Evolutionary conservation across 31 red algal species (phyloP).

Genomic region (Endocladia muricata): DNA sequence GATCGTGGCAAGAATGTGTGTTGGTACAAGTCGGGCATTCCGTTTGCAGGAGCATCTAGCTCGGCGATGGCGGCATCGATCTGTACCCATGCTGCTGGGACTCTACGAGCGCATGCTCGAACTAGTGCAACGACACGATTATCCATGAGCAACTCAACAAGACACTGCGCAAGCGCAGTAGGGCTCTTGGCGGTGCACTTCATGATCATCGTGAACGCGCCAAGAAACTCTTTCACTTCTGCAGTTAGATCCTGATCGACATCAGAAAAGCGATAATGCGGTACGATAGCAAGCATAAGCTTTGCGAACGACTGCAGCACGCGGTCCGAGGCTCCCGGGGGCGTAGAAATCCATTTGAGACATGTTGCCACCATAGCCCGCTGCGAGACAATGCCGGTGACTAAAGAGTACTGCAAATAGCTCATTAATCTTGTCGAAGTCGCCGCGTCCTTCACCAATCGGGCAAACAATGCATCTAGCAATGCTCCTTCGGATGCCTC

Average conservation of each 20-base stretch:
- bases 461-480: constrained; percentile 40
- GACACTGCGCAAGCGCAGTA: constrained; percentile 12
- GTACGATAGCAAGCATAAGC: constrained; percentile 39
- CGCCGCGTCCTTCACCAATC: constrained; percentile 28
- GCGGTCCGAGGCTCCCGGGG: constrained; percentile 18
- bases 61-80: constrained; percentile 37
- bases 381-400: constrained; percentile 52
- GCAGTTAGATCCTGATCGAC: constrained; percentile 20
- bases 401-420: constrained; percentile 48
- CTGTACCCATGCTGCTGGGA: constrained; percentile 31
- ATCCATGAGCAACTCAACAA: constrained; percentile 37
- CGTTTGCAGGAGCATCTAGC: constrained; percentile 28
- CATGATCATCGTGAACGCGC: constrained; percentile 39
- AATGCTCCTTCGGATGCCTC: constrained; percentile 57
- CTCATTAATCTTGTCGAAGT: constrained; percentile 31
- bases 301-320: constrained; percentile 45
- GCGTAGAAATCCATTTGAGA: constrained; percentile 25
- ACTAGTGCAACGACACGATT: constrained; percentile 56
- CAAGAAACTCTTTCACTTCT: constrained; percentile 53
- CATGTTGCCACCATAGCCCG: constrained; percentile 34
- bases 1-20: constrained; percentile 19
- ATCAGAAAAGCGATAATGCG: constrained; percentile 47
- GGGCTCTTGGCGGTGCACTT: constrained; percentile 49
- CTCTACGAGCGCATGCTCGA: constrained; percentile 28
- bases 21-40: background rate